A percentile compares a stretch with the other conserved stretches of the same genome.
These are phyloP conservation scores for Arctium minus DNA, from an alignment of 129 eudicot species.

Conservation along the genomic window DNA sequence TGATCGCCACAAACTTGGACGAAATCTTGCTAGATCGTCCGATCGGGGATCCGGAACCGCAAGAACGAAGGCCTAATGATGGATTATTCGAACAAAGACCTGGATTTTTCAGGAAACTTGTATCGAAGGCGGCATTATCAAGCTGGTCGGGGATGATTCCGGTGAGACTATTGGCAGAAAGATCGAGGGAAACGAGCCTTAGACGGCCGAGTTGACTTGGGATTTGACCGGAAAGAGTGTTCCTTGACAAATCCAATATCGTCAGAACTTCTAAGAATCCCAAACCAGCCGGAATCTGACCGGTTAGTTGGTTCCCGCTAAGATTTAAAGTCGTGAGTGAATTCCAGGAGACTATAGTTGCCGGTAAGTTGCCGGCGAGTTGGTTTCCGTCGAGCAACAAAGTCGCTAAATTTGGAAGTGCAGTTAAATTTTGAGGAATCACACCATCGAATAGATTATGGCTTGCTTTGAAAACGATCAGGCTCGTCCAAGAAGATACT, in stretches of 20 bases:
- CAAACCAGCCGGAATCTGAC: conserved; percentile 58
- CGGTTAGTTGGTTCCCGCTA: conserved; percentile 58
- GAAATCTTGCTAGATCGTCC: conserved; percentile 31
- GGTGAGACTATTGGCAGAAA: conserved; percentile 56
- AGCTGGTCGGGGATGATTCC: conserved; percentile 65
- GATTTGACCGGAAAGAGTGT: conserved; percentile 57
- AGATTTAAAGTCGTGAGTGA: conserved; percentile 50
- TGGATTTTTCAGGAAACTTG: conserved; percentile 54
- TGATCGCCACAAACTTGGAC: conserved; percentile 29
- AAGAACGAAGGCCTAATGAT: conserved; percentile 35
- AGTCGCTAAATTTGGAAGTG: conserved; percentile 33
- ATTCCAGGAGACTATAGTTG: conserved; percentile 45
- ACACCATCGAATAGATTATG: conserved; percentile 51
- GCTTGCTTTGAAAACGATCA: conserved; percentile 53
- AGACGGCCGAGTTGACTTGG: conserved; percentile 51
- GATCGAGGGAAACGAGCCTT: conserved; percentile 44
- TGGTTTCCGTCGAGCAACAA: conserved; percentile 58
- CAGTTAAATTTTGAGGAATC: conserved; percentile 64
- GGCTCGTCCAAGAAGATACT: conserved; percentile 49
- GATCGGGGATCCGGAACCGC: conserved; percentile 27
- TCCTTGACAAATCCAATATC: conserved; percentile 60
- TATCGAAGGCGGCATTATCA: conserved; percentile 39
- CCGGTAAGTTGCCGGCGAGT: conserved; percentile 63
- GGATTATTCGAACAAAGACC: conserved; percentile 57
- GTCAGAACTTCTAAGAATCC: conserved; percentile 50